phyloP scores from a whole-genome alignment of 2,329 filamentous ascomycete genomes.

The Hymenoscyphus scutula region DNA sequence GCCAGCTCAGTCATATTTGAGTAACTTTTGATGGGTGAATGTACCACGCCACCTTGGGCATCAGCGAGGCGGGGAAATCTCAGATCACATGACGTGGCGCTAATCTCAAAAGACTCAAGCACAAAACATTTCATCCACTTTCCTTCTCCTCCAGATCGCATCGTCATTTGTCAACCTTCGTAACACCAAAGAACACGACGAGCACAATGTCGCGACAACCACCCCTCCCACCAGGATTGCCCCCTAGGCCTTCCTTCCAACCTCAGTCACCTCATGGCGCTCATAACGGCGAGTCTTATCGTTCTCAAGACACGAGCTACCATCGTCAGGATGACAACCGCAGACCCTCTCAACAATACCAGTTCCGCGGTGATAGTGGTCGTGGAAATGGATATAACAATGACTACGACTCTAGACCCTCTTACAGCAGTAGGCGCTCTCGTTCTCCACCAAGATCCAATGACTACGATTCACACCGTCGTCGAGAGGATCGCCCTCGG shows the following conservation, averaged over 20 bases:
- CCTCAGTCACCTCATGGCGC: conserved; percentile 9
- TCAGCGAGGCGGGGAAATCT: background rate
- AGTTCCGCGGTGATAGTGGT: conserved; percentile 24
- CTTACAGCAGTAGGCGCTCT: conserved; percentile 14
- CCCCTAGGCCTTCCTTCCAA: conserved; percentile 10
- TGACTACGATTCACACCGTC: conserved; percentile 24
- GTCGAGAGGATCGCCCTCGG: conserved; percentile 27
- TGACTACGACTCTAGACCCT: conserved; percentile 14
- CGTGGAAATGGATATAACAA: conserved; percentile 7
- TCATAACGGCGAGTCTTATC: conserved; percentile 25
- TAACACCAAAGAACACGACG: background rate
- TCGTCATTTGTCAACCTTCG: background rate
- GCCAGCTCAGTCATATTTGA: too few relatives aligned
- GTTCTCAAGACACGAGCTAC: conserved; percentile 12
- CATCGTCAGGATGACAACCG: conserved; percentile 16
- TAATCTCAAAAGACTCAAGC: background rate
- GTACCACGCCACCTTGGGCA: too few relatives aligned
- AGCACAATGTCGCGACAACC: conserved; percentile 33
- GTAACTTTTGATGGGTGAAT: too few relatives aligned
- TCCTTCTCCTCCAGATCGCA: background rate
- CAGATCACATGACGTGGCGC: background rate
- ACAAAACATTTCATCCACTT: background rate
- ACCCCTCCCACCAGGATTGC: conserved; percentile 22
- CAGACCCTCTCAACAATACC: conserved; percentile 23
- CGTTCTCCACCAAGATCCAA: conserved; percentile 22